Percentiles rank a stretch among this genome's conserved stretches.
These are phyloP conservation scores for Rhytidiadelphus loreus DNA, from an alignment of 225 moss, liverwort and hornwort species.

Conservation along the genomic window DNA sequence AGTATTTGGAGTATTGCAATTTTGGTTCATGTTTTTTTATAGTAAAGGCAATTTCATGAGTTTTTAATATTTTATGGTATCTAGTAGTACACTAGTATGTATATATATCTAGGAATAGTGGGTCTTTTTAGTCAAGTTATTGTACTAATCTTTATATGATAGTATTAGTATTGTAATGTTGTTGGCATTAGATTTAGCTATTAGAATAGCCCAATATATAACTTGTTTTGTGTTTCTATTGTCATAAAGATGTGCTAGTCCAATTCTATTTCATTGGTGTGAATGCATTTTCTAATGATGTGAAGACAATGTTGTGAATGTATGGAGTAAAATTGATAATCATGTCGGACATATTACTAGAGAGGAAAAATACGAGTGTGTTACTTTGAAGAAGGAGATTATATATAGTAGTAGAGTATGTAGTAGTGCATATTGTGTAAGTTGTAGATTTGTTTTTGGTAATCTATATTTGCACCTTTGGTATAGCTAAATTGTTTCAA, in stretches of 20 bases:
- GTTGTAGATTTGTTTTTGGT: no score
- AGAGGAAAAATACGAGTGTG: no score
- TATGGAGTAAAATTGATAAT: not conserved
- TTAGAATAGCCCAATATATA: not conserved
- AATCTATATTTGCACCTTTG: no score
- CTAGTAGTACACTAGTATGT: not conserved
- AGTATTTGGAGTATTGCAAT: not conserved
- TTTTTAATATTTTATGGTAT: not conserved
- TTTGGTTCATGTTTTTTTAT: not conserved
- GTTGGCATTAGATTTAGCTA: not conserved
- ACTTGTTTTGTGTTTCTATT: not conserved
- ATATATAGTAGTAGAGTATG: no score
- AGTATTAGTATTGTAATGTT: not conserved
- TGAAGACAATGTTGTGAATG: not conserved
- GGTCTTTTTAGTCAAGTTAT: not conserved
- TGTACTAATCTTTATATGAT: not conserved
- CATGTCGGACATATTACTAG: no score
- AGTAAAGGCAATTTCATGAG: fast-evolving
- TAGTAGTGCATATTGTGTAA: no score
- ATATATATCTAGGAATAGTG: not conserved
- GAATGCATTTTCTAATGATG: not conserved
- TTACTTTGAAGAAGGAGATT: no score
- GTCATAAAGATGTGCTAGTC: not conserved
- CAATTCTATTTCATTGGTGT: not conserved
- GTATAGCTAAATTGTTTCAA: no score